Evolutionary conservation across 768 basidiomycete species (phyloP), one percentile per base, ranked within the genome.

Genomic region (Lactarius hengduanensis): DNA sequence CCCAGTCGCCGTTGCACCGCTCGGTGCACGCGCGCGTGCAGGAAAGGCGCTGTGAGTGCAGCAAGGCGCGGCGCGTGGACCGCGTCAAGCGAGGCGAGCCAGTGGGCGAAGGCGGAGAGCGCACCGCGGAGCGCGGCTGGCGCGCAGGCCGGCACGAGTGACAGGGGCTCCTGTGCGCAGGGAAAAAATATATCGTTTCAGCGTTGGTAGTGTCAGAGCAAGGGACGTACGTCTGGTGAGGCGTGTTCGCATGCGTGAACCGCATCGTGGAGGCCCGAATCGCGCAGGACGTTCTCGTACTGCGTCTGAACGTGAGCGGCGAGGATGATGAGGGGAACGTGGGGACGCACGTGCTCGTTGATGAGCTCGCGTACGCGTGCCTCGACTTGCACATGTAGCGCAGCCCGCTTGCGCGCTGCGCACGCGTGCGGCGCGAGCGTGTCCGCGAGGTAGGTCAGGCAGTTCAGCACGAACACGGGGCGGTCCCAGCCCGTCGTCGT

Each of bases 391-490:
- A 74, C 76, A 68, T 88, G 83, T 3, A 98, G 78, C 63, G 80
- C 76, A 7, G 75, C 77, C 45, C 82, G 83, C 72, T 93, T 89
- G 43, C 80, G 80, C 4, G 70, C 73, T 6, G 91, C 91, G 73
- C 94, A 94, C 4, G 82, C 74, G 69, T 88, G 90, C 0, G 86
- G 78, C 61, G 88, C 85, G 13, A 94, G 77, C 4, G 89, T 82
- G 68, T 79, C 95, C 81, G 89, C 85, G 16, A 97, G 76, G 74
- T 94, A 95, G 20, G 84, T 86, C 69, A 94, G 76, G 66, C 91
- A 96, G 72, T 98, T 98, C 69, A 97, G 79, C 61, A 92, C 80
- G 73, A 93, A 98, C 0, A 97, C 84, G 2, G 85, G 82, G 56
- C 81, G 82, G 74, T 99, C 96, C 93, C 96, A 96, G 38, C 77